Evolutionary conservation across 257 asterid genomes (phyloP).

Genomic region (Coffea eugenioides): DNA sequence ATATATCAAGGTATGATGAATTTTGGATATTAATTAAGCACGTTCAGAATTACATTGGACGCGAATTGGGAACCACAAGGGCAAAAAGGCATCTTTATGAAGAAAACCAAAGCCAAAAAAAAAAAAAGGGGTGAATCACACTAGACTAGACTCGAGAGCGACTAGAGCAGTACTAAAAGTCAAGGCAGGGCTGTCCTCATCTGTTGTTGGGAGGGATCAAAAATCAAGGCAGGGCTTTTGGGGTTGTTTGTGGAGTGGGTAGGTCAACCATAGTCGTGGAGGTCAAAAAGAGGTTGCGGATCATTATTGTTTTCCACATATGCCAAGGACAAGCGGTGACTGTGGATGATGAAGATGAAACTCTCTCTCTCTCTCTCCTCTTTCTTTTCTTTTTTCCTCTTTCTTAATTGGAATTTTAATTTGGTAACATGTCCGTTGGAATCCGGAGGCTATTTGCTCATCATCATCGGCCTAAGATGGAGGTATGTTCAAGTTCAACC

Average conservation of each 20-base stretch:
- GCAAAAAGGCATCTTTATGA: too few relatives aligned
- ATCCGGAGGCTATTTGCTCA: not conserved
- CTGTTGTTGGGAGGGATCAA: constrained; percentile 20
- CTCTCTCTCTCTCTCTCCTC: not conserved
- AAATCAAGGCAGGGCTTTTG: constrained; percentile 32
- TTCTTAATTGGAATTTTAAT: not conserved
- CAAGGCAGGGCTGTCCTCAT: not conserved
- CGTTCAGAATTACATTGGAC: too few relatives aligned
- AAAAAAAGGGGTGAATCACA: too few relatives aligned
- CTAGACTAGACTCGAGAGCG: too few relatives aligned
- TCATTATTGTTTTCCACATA: constrained; percentile 32
- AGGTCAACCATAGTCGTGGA: constrained; percentile 35
- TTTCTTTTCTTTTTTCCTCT: not conserved
- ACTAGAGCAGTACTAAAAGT: not conserved
- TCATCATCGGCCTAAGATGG: not conserved
- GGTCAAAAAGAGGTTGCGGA: constrained; percentile 52
- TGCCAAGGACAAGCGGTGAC: constrained; percentile 13
- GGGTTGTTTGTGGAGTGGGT: constrained; percentile 24
- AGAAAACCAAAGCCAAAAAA: too few relatives aligned
- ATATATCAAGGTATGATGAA: too few relatives aligned
- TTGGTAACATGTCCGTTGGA: not conserved
- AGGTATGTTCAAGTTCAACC: too few relatives aligned
- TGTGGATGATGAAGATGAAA: not conserved
- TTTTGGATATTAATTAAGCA: too few relatives aligned
- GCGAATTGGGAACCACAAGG: too few relatives aligned